phyloP scores from a whole-genome alignment of 139 green algal species.

The Coelastrella sp. region DNA sequence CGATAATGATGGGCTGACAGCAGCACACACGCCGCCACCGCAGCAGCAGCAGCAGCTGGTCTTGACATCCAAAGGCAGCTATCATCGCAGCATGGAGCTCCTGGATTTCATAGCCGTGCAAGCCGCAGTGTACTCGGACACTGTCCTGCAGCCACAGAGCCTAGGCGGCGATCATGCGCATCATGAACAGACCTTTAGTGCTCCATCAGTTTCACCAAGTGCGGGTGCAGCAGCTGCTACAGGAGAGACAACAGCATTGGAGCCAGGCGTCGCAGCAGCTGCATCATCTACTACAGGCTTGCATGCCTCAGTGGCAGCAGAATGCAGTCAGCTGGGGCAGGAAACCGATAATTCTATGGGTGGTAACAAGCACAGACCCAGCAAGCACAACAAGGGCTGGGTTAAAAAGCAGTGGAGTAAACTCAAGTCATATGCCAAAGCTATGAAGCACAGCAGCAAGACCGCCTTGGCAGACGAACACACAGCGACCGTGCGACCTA shows the following conservation, averaged over 20 bases:
- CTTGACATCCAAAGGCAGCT: no score
- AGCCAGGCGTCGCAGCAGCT: not conserved
- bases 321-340: not conserved
- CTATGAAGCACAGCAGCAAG: not conserved
- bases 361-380: not conserved
- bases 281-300: not conserved
- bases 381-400: not conserved
- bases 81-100: not conserved
- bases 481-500: no score
- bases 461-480: not conserved
- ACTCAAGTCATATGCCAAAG: not conserved
- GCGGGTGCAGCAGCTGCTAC: not conserved
- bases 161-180: not conserved
- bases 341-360: not conserved
- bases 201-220: not conserved
- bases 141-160: no score
- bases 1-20: no score
- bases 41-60: no score
- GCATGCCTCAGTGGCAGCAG: not conserved
- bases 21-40: no score
- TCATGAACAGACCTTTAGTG: not conserved
- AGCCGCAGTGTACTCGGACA: not conserved
- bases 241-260: not conserved
- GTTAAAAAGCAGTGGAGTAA: slow-evolving; percentile 1
- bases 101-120: slow-evolving; percentile 27